A percentile compares a stretch with the other conserved stretches of the same genome.
Evolutionary conservation across 345 rosid species (phyloP).

Genomic region (Brassica juncea): DNA sequence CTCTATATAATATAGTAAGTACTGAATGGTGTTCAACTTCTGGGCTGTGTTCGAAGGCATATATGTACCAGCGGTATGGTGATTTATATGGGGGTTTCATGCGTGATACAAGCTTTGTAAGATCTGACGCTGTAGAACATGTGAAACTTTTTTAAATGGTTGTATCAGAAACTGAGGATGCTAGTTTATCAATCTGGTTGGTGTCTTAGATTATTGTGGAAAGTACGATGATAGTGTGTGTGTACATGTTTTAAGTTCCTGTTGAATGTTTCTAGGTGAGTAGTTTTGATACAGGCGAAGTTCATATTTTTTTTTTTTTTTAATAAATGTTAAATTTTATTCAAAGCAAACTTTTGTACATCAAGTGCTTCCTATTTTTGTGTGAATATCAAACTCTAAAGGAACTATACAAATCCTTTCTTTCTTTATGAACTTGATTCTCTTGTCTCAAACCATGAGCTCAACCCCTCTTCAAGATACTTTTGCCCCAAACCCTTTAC

Average conservation of each 20-base stretch:
- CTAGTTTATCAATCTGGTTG: constrained; percentile 17
- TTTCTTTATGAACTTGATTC: too few species aligned
- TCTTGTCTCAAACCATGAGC: too few species aligned
- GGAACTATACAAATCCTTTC: too few species aligned
- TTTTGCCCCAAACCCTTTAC: too few species aligned
- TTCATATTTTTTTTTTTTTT: not conserved
- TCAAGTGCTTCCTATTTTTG: too few species aligned
- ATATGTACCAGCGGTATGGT: constrained; percentile 5
- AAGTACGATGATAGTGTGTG: not conserved
- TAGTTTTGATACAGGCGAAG: not conserved
- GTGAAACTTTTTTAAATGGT: not conserved
- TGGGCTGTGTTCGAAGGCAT: not conserved
- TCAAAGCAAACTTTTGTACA: too few species aligned
- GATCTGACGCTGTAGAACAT: constrained; percentile 17
- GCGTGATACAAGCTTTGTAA: constrained; percentile 10
- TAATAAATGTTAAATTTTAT: too few species aligned
- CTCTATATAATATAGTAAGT: constrained; percentile 3
- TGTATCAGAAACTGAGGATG: not conserved
- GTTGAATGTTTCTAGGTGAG: not conserved
- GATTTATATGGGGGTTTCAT: constrained; percentile 9
- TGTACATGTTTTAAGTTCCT: not conserved
- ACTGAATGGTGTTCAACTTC: constrained; percentile 26
- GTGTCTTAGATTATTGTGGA: not conserved
- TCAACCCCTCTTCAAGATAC: too few species aligned
- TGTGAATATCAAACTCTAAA: too few species aligned